Evolutionary conservation across 106 monocot genomes (phyloP), one percentile per base, ranked within the genome.

Genomic region (Platanthera zijinensis): DNA sequence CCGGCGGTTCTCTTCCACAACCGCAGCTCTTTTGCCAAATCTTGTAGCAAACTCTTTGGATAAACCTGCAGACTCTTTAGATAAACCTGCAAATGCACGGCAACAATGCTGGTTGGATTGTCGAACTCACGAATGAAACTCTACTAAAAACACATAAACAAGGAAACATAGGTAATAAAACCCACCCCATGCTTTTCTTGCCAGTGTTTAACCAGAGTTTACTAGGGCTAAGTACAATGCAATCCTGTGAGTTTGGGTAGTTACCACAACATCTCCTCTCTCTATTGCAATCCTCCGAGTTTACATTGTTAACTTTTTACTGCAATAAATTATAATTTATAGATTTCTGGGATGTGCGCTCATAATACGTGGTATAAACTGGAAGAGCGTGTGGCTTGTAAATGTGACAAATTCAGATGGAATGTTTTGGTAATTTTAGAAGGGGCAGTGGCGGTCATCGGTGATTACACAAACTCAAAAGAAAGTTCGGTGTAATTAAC

Each of bases 1-100:
- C 48, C 97, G 87, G 8, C 86, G 84, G 51, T 84, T 85, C 19
- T 94, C 94, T 61, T 94, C 91, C n/a, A 79, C 86, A 50, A 82
- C 47, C 54, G 78, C 28, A 46, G 46, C 48, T 72, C 88, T 97
- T 82, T 85, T 97, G 48, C 87, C 85, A 69, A 82, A 72, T 72
- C 81, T 93, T 9, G 45, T 71, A 28, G 79, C 52, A 50, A 39
- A 25, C 21, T 72, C 83, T 69, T 85, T 93, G 1, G 73, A 72
- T 7, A 86, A 85, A 68, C 91, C 96, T 96, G 71, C 52, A 76
- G 25, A 25, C 21, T 72, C 83, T 69, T 85, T 93, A 3, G 73
- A 72, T 7, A 86, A 85, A 68, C 91, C 96, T 96, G 71, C 52
- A 76, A 71, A 52, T 4, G 1, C 50, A 30, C 0, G 15, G 48